Evolutionary conservation across 2,329 filamentous ascomycete genomes (phyloP).

Genomic region (Aspergillus sp.): DNA sequence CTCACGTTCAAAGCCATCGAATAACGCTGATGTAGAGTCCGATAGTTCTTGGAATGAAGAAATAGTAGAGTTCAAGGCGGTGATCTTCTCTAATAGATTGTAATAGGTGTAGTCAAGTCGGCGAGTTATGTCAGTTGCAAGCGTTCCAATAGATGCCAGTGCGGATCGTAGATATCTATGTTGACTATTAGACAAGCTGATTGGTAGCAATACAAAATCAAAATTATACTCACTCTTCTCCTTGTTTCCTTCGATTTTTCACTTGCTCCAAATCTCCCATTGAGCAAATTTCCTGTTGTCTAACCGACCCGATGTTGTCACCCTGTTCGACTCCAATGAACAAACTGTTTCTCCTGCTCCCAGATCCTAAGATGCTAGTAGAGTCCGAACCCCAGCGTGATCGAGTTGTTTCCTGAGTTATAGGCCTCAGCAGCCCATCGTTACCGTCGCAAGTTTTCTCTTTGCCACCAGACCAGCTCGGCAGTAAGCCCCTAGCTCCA

Average conservation of each 20-base stretch:
- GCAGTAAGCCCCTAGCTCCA: conserved; percentile 24
- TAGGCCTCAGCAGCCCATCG: conserved; percentile 24
- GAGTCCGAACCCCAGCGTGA: conserved; percentile 31
- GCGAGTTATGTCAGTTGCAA: conserved; percentile 40
- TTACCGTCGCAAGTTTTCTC: conserved; percentile 28
- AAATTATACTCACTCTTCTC: conserved; percentile 62
- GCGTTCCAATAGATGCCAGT: conserved; percentile 31
- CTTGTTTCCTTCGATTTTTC: conserved; percentile 67
- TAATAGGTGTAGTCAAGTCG: conserved; percentile 46
- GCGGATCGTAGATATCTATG: conserved; percentile 27
- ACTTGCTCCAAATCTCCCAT: conserved; percentile 31
- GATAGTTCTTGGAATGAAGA: conserved; percentile 37
- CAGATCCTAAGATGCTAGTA: conserved; percentile 15
- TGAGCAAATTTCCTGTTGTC: conserved; percentile 24
- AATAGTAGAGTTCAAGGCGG: conserved; percentile 37
- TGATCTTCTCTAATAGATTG: conserved; percentile 41
- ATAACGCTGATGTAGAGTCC: conserved; percentile 30
- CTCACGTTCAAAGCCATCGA: conserved; percentile 35
- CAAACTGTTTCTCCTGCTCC: conserved; percentile 25
- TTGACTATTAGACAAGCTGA: background rate
- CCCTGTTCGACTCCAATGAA: conserved; percentile 21
- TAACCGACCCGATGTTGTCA: conserved; percentile 22
- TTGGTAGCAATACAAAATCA: background rate
- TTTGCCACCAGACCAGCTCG: conserved; percentile 23
- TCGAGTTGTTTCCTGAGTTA: conserved; percentile 25